phyloP scores from a whole-genome alignment of 371 early-diverging fungal genomes.

The Lichtheimia corymbifera region DNA sequence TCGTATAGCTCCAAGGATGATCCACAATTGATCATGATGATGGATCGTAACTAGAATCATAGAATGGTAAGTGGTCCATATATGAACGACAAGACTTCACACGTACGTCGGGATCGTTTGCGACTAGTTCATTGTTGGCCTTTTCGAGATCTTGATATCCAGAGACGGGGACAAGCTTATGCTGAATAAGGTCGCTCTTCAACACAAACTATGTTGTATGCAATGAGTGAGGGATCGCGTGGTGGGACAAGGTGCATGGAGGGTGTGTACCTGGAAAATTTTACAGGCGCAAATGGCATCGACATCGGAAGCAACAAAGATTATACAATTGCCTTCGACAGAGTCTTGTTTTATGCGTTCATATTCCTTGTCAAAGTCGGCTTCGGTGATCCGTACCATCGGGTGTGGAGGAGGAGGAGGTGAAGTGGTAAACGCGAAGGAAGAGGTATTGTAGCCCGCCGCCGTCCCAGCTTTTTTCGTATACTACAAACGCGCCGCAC shows the following conservation, averaged over 20 bases:
- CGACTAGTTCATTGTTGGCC: slow-evolving; percentile 54
- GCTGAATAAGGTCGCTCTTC: slow-evolving; percentile 72
- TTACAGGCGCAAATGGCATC: slow-evolving; percentile 87
- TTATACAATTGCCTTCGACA: slow-evolving; percentile 48
- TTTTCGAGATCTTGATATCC: slow-evolving; percentile 67
- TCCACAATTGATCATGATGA: slow-evolving; percentile 90
- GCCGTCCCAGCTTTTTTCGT: too few relatives aligned
- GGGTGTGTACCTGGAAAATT: slow-evolving; percentile 67
- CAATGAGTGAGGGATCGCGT: neutral
- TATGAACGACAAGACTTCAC: neutral
- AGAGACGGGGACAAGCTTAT: slow-evolving; percentile 79
- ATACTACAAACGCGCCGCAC: too few relatives aligned
- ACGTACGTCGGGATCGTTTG: slow-evolving; percentile 33
- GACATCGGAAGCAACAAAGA: slow-evolving; percentile 82
- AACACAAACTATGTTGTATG: slow-evolving; percentile 54
- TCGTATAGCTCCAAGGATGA: slow-evolving; percentile 75
- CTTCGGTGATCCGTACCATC: slow-evolving; percentile 48
- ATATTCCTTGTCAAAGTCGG: slow-evolving; percentile 43
- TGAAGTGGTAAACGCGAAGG: neutral
- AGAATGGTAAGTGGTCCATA: neutral
- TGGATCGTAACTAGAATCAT: slow-evolving; percentile 47
- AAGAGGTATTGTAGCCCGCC: too few relatives aligned
- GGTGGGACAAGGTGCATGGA: neutral
- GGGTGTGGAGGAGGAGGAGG: neutral
- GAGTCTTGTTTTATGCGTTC: slow-evolving; percentile 50